Evolutionary conservation across 305 asterid genomes (phyloP).

Genomic region (Fraxinus sp.): DNA sequence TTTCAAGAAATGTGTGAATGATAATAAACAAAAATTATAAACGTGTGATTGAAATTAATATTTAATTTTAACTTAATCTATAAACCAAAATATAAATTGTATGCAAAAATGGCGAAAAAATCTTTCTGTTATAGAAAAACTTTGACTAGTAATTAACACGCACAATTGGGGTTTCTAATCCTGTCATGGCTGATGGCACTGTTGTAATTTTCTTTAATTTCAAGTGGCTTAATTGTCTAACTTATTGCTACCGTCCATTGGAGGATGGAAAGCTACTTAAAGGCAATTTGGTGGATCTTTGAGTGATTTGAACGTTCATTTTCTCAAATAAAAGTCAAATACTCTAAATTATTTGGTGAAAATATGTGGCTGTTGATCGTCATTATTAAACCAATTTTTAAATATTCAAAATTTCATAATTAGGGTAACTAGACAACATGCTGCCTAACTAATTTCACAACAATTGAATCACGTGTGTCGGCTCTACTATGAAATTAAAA

Average conservation of each 20-base stretch:
- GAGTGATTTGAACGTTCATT: constrained; percentile 52
- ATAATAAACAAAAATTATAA: too few species aligned
- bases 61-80: too few species aligned
- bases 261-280: constrained; percentile 31
- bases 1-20: background rate
- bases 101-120: background rate
- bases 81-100: background rate
- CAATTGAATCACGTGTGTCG: background rate
- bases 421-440: background rate
- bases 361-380: background rate
- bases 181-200: background rate
- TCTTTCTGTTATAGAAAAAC: background rate
- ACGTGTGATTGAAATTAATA: background rate
- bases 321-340: constrained; percentile 22
- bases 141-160: background rate
- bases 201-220: background rate
- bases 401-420: background rate
- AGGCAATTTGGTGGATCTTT: constrained; percentile 53
- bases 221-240: background rate
- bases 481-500: background rate
- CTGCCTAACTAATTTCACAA: background rate
- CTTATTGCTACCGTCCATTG: background rate
- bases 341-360: background rate
- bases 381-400: background rate
- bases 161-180: background rate